A percentile compares a stretch with the other conserved stretches of the same genome.
phyloP scores from a whole-genome alignment of 208 protist genomes.

The Trypanosoma cruzi region DNA sequence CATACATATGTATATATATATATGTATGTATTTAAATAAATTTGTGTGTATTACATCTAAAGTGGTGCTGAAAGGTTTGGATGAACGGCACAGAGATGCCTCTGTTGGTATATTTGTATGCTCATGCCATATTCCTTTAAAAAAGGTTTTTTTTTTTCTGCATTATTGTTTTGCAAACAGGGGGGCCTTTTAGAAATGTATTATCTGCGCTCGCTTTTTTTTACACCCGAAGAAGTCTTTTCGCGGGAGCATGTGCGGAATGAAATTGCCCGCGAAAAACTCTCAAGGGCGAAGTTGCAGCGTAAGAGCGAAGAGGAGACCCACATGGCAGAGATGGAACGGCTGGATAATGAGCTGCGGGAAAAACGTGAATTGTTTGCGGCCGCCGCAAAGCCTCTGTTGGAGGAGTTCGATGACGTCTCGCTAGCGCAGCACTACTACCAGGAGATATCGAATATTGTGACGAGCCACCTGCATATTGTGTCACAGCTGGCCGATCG shows the following conservation, averaged over 20 bases:
- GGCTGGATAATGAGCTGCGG: slow-evolving; percentile 51
- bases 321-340: slow-evolving; percentile 24
- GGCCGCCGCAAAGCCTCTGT: slow-evolving; percentile 45
- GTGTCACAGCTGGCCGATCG: slow-evolving; percentile 54
- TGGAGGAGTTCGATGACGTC: slow-evolving; percentile 82
- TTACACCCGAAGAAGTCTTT: slow-evolving; percentile 52
- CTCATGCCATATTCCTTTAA: background rate
- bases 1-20: slow-evolving; percentile 8
- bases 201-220: slow-evolving; percentile 37
- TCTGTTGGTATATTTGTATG: background rate
- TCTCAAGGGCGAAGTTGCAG: slow-evolving; percentile 36
- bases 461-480: slow-evolving; percentile 49
- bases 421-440: slow-evolving; percentile 84
- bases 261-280: slow-evolving; percentile 55
- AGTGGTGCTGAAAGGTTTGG: background rate
- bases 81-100: background rate
- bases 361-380: slow-evolving; percentile 54
- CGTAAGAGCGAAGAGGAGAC: slow-evolving; percentile 46
- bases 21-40: background rate
- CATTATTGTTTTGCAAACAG: slow-evolving; percentile 3
- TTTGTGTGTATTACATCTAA: background rate
- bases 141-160: background rate
- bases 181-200: slow-evolving; percentile 9
- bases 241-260: slow-evolving; percentile 72
- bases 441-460: slow-evolving; percentile 55